Conservation (phyloP, 1,139 yeast species). For the Hyphopichia khmerensis region DNA sequence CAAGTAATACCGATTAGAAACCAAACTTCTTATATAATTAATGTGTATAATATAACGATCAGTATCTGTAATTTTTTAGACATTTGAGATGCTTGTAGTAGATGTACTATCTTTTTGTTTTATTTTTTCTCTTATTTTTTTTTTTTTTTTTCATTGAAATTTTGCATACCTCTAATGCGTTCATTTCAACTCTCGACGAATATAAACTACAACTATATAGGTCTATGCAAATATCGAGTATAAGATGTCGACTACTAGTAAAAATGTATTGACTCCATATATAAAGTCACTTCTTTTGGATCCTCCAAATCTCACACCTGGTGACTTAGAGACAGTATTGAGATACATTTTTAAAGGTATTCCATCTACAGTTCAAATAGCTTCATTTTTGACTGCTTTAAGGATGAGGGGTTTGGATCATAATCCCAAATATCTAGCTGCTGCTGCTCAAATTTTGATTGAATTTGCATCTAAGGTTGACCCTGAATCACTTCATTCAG, state of each 20-base stretch:
- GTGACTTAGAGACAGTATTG: conserved; percentile 61
- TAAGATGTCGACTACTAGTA: conserved; percentile 9
- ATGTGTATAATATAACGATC: neutral
- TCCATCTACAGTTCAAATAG: conserved; percentile 68
- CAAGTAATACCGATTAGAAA: conserved; percentile 5
- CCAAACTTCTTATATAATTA: neutral
- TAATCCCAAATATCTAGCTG: conserved; percentile 75
- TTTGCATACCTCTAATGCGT: no score
- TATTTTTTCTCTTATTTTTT: no score
- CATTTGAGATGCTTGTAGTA: no score
- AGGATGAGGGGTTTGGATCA: conserved; percentile 79
- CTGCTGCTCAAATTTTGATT: conserved; percentile 72
- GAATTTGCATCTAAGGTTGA: conserved; percentile 59
- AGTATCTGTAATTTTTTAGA: no score
- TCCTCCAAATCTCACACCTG: conserved; percentile 60
- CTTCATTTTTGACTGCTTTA: conserved; percentile 77
- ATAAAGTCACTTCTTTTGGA: conserved; percentile 58
- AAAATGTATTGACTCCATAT: conserved; percentile 55
- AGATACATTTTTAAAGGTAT: conserved; percentile 57
- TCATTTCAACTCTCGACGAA: no score
- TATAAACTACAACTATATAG: no score
- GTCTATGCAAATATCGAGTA: no score
- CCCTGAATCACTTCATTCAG: conserved; percentile 37
- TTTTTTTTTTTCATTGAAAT: no score
- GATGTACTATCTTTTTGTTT: no score